Evolutionary conservation across 768 basidiomycete genomes (phyloP).

Genomic region (Serpula lacrymans): DNA sequence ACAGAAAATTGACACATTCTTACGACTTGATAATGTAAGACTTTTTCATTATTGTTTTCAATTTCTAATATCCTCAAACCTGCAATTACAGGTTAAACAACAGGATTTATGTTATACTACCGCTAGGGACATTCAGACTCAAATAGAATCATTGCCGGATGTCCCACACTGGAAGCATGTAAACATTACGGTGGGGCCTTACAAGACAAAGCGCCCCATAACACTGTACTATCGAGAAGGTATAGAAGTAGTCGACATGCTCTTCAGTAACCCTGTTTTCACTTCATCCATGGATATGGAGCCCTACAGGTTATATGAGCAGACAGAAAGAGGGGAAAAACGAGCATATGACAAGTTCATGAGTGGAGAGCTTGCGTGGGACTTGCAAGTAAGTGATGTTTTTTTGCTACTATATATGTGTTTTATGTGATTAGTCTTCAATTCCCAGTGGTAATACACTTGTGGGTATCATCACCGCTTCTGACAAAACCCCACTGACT

Average conservation of each 20-base stretch:
- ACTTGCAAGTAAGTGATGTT: not conserved
- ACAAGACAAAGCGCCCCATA: conserved; percentile 20
- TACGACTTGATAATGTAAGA: conserved; percentile 1
- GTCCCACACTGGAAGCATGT: conserved; percentile 24
- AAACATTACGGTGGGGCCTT: conserved; percentile 4
- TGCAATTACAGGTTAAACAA: no score
- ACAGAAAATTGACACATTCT: conserved; percentile 2
- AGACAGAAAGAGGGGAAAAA: conserved; percentile 3
- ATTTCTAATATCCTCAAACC: no score
- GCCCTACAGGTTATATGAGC: conserved; percentile 11
- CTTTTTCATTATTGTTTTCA: no score
- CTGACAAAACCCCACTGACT: conserved; percentile 33
- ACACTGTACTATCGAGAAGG: conserved; percentile 26
- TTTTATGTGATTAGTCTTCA: conserved; percentile 6
- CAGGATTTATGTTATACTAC: no score
- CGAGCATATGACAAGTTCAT: not conserved
- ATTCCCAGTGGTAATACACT: conserved; percentile 22
- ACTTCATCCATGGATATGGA: conserved; percentile 14
- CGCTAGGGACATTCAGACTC: conserved; percentile 22
- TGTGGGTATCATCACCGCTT: conserved; percentile 26
- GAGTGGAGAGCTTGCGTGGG: not conserved
- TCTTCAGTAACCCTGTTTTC: not conserved
- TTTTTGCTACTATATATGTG: no score
- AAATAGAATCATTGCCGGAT: conserved; percentile 25
- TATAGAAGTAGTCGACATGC: conserved; percentile 15